These are phyloP conservation scores for Nidula niveotomentosa DNA, from an alignment of 1,284 basidiomycete species.

Conservation along the genomic window DNA sequence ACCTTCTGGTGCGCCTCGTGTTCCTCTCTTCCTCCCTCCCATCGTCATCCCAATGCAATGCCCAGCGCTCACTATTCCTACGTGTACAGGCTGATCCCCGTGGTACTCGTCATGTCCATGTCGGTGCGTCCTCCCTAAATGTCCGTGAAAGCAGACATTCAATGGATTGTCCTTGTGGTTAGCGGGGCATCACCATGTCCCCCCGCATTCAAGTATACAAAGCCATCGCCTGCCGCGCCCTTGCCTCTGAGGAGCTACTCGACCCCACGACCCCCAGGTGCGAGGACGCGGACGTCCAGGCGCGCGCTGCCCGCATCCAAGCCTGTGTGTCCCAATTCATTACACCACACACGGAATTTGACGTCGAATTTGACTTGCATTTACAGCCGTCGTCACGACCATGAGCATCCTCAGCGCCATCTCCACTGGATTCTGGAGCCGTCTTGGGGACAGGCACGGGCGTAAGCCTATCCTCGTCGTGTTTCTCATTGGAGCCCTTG, in stretches of 20 bases:
- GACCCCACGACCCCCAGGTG: slow-evolving; percentile 15
- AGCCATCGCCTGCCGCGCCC: slow-evolving; percentile 38
- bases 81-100: slow-evolving; percentile 38
- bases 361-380: slow-evolving; percentile 7
- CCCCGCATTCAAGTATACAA: slow-evolving; percentile 47
- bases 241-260: slow-evolving; percentile 20
- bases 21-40: no score
- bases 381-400: slow-evolving; percentile 40
- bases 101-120: slow-evolving; percentile 41
- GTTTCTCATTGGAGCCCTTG: slow-evolving; percentile 41
- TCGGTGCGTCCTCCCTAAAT: slow-evolving; percentile 29
- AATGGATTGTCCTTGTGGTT: no score
- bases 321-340: slow-evolving; percentile 28
- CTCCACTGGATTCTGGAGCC: slow-evolving; percentile 51
- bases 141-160: no score
- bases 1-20: no score
- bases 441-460: slow-evolving; percentile 44
- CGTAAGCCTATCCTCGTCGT: slow-evolving; percentile 41
- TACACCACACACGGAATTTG: not conserved
- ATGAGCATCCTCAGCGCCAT: slow-evolving; percentile 50
- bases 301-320: slow-evolving; percentile 43
- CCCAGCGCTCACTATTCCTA: slow-evolving; percentile 1
- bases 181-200: slow-evolving; percentile 48
- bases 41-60: not conserved
- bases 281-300: slow-evolving; percentile 30